These are phyloP conservation scores for Pelargonium fulgidum DNA, from an alignment of 441 rosid species.

Conservation along the genomic window DNA sequence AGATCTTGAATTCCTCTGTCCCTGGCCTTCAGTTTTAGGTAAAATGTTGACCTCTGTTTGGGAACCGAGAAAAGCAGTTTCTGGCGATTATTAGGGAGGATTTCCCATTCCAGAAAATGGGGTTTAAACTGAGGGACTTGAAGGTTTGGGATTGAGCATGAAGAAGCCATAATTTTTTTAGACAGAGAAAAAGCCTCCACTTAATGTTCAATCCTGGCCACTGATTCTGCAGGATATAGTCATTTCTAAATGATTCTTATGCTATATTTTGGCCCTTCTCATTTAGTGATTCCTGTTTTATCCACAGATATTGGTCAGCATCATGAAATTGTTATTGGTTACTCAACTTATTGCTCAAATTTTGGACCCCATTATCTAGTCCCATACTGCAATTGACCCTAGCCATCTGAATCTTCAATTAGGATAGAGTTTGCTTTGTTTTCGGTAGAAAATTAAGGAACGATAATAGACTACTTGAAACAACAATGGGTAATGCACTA, in stretches of 20 bases:
- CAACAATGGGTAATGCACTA: too few species aligned
- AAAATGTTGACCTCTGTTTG: slow-evolving; percentile 26
- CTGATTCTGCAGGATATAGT: too few species aligned
- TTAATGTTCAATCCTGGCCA: background rate
- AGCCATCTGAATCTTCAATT: background rate
- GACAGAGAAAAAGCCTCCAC: background rate
- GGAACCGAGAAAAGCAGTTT: slow-evolving; percentile 25
- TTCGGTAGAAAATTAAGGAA: too few species aligned
- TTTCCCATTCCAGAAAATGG: slow-evolving; percentile 44
- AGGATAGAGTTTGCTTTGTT: background rate
- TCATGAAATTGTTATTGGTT: background rate
- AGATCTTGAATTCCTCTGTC: too few species aligned
- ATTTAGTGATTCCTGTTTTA: background rate
- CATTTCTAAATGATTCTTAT: background rate
- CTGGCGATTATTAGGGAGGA: slow-evolving; percentile 19
- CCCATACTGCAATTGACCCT: background rate
- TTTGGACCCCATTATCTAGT: background rate
- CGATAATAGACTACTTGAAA: too few species aligned
- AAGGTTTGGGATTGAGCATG: slow-evolving; percentile 46
- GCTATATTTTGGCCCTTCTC: background rate
- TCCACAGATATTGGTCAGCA: background rate
- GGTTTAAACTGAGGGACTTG: slow-evolving; percentile 34
- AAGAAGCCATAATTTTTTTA: slow-evolving; percentile 43
- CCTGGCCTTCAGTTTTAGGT: slow-evolving; percentile 41
- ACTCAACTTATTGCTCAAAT: background rate